Evolutionary conservation across 371 early-diverging fungal genomes (phyloP).

Genomic region (Mucor circinelloides): DNA sequence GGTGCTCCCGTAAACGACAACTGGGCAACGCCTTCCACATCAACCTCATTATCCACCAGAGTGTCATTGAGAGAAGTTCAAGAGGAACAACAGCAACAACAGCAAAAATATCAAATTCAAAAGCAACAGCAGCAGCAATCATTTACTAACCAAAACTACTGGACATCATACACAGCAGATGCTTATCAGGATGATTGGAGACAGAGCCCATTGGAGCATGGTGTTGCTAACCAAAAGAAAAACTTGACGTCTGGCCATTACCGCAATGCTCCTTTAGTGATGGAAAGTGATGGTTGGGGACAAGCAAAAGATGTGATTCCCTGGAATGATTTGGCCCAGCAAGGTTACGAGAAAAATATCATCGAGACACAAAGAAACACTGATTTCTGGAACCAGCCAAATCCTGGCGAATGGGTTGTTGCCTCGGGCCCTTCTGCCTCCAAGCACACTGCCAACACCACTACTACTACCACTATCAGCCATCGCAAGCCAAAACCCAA

Average conservation of each 20-base stretch:
- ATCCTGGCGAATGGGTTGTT: slow-evolving; percentile 19
- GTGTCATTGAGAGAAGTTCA: neutral
- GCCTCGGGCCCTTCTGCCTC: neutral
- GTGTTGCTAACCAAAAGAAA: neutral
- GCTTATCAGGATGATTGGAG: neutral
- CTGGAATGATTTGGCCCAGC: slow-evolving; percentile 38
- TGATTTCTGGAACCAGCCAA: slow-evolving; percentile 29
- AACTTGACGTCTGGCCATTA: neutral
- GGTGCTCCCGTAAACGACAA: slow-evolving; percentile 3
- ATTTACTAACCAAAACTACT: neutral
- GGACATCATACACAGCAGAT: neutral
- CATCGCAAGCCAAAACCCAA: neutral
- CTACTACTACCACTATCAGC: neutral
- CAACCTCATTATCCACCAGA: neutral
- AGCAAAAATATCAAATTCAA: neutral
- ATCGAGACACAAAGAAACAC: slow-evolving; percentile 42
- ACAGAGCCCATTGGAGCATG: neutral
- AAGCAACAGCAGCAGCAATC: slow-evolving; percentile 3
- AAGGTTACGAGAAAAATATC: slow-evolving; percentile 44
- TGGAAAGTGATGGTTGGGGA: slow-evolving; percentile 45
- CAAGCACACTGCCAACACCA: neutral
- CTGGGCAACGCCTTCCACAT: slow-evolving; percentile 1
- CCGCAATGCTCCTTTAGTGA: neutral
- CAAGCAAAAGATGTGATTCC: slow-evolving; percentile 16
- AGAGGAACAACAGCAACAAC: neutral